These are phyloP conservation scores for Sugiyamaella qingdaonensis DNA, from an alignment of 805 yeast species.

Conservation along the genomic window DNA sequence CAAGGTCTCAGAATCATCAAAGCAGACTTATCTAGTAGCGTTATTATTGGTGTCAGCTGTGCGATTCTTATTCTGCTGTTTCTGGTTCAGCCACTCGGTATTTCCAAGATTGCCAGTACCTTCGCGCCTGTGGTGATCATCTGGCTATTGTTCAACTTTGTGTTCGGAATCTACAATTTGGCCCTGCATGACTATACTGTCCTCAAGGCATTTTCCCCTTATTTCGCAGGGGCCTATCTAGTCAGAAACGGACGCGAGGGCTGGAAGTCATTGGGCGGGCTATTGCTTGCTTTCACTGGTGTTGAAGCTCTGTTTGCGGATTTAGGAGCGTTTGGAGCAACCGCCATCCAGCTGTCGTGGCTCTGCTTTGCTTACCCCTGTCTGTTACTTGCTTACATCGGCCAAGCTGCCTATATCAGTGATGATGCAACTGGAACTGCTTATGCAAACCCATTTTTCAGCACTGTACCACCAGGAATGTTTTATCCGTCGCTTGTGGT, in stretches of 20 bases:
- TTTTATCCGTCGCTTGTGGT: constrained; percentile 39
- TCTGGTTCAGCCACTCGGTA: constrained; percentile 46
- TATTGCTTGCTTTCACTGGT: constrained; percentile 55
- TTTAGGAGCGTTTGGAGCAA: constrained; percentile 51
- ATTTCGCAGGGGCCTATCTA: constrained; percentile 46
- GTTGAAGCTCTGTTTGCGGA: constrained; percentile 65
- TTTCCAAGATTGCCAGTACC: constrained; percentile 42
- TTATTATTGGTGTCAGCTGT: constrained; percentile 46
- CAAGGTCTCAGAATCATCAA: constrained; percentile 53
- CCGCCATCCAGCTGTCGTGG: constrained; percentile 48
- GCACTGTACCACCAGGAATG: constrained; percentile 15
- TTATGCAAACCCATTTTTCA: constrained; percentile 16
- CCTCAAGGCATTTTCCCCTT: constrained; percentile 48
- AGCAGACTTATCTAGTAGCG: constrained; percentile 40
- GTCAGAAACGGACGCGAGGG: constrained; percentile 35
- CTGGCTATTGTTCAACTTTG: constrained; percentile 47
- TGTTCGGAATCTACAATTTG: constrained; percentile 47
- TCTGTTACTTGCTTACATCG: constrained; percentile 50
- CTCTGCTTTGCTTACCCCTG: constrained; percentile 48
- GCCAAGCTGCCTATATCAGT: constrained; percentile 46
- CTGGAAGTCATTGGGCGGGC: constrained; percentile 41
- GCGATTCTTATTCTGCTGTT: constrained; percentile 45
- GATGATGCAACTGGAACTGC: constrained; percentile 12
- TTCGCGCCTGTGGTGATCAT: constrained; percentile 54
- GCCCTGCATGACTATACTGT: constrained; percentile 39